A percentile compares a stretch with the other conserved stretches of the same genome.
These are phyloP conservation scores for Apiotrichum porosum DNA, from an alignment of 1,284 basidiomycete genomes.

Conservation along the genomic window DNA sequence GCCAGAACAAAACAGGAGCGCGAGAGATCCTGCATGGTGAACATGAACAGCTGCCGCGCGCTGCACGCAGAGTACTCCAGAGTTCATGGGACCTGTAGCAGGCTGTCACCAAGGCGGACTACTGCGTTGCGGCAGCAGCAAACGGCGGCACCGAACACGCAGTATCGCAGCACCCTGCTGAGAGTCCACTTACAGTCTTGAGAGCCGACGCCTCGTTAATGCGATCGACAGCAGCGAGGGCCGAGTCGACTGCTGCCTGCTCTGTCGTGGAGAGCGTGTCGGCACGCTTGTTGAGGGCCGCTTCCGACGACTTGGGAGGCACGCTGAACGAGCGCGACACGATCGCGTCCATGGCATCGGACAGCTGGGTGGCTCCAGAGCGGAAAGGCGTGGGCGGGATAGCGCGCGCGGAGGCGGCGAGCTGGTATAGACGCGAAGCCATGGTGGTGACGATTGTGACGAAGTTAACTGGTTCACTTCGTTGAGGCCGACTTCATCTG, in stretches of 20 bases:
- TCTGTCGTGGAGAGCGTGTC: slow-evolving; percentile 5
- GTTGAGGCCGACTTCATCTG: too few species aligned
- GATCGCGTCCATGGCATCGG: slow-evolving; percentile 33
- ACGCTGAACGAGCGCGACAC: slow-evolving; percentile 26
- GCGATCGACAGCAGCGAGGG: slow-evolving; percentile 22
- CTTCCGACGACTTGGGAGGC: slow-evolving; percentile 5
- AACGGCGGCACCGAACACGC: too few species aligned
- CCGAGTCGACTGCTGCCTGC: slow-evolving; percentile 15
- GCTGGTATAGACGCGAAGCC: slow-evolving; percentile 1
- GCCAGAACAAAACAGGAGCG: neutral
- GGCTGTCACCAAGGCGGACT: too few species aligned
- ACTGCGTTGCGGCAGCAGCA: too few species aligned
- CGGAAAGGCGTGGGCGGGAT: slow-evolving; percentile 39
- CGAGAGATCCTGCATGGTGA: too few species aligned
- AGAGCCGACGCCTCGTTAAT: slow-evolving; percentile 23
- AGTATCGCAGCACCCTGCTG: too few species aligned
- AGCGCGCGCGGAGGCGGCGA: slow-evolving; percentile 29
- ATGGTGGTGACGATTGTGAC: neutral
- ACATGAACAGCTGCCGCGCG: too few species aligned
- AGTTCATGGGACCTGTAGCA: too few species aligned
- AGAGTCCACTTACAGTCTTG: slow-evolving; percentile 25
- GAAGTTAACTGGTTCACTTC: too few species aligned
- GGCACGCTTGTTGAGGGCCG: slow-evolving; percentile 6
- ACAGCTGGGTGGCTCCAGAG: slow-evolving; percentile 30
- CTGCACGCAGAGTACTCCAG: too few species aligned